These are phyloP conservation scores for Penicillium sp. DNA, from an alignment of 2,329 filamentous ascomycete species.

Conservation along the genomic window DNA sequence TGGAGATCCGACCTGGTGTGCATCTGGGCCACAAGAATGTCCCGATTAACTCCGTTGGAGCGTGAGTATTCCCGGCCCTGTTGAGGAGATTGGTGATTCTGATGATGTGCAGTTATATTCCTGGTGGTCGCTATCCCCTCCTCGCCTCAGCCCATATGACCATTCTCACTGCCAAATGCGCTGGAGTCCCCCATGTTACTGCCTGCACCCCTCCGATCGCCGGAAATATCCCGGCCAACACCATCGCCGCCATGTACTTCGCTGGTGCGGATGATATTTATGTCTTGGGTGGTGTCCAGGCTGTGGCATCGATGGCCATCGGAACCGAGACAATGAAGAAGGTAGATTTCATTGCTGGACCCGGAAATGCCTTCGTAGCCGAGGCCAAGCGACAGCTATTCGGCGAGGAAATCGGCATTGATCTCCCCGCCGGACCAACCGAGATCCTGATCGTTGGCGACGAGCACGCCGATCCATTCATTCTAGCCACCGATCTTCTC, in stretches of 20 bases:
- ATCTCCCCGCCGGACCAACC: slow-evolving; percentile 55
- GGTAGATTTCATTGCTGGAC: slow-evolving; percentile 55
- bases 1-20: slow-evolving; percentile 53
- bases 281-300: slow-evolving; percentile 55
- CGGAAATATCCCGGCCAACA: slow-evolving; percentile 50
- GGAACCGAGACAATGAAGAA: slow-evolving; percentile 52
- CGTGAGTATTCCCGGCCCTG: slow-evolving; percentile 29
- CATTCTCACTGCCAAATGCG: slow-evolving; percentile 56
- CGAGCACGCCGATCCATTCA: slow-evolving; percentile 48
- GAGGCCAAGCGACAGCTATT: slow-evolving; percentile 57
- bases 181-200: slow-evolving; percentile 53
- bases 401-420: slow-evolving; percentile 54
- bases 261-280: slow-evolving; percentile 55
- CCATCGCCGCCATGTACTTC: slow-evolving; percentile 52
- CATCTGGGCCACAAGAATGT: slow-evolving; percentile 54
- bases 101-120: slow-evolving; percentile 41
- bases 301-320: slow-evolving; percentile 54
- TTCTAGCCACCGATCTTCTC: slow-evolving; percentile 49
- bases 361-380: slow-evolving; percentile 57
- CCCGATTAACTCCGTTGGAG: slow-evolving; percentile 49
- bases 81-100: not conserved
- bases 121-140: slow-evolving; percentile 54
- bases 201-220: slow-evolving; percentile 55
- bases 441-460: slow-evolving; percentile 55
- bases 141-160: slow-evolving; percentile 59